Conservation (phyloP, 2,329 filamentous ascomycete species). For the Rhynchosporium secalis region DNA sequence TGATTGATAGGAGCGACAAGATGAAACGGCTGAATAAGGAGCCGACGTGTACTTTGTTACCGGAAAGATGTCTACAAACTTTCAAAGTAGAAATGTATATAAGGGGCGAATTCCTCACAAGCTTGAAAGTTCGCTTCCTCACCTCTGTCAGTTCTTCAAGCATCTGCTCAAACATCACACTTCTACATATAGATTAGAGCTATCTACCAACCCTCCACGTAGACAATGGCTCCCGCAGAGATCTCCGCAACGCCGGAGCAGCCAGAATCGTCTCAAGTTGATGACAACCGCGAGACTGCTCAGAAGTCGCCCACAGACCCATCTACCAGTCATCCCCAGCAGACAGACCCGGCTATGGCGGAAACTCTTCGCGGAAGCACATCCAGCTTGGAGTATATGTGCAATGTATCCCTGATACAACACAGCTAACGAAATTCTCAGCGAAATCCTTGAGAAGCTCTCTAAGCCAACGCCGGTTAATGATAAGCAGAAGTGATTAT, state of each 20-base stretch:
- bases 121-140: background rate
- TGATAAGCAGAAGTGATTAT: constrained; percentile 3
- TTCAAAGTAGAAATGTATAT: constrained; percentile 9
- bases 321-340: constrained; percentile 17
- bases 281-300: background rate
- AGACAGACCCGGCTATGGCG: constrained; percentile 18
- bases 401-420: constrained; percentile 1
- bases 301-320: constrained; percentile 1
- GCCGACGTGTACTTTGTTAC: background rate
- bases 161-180: background rate
- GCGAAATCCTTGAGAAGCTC: background rate
- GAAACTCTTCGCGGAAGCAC: constrained; percentile 14
- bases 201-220: background rate
- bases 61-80: background rate
- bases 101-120: constrained; percentile 8
- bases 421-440: constrained; percentile 10
- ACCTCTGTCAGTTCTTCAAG: constrained; percentile 7
- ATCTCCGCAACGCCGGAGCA: constrained; percentile 2
- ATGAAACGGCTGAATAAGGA: constrained; percentile 6
- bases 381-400: constrained; percentile 6
- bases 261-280: background rate
- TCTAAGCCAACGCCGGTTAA: background rate
- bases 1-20: background rate
- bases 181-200: constrained; percentile 11
- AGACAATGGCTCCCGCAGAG: constrained; percentile 1